Base-by-base conservation (phyloP, 768 basidiomycete species). In the Rhodotorula paludigena region DNA sequence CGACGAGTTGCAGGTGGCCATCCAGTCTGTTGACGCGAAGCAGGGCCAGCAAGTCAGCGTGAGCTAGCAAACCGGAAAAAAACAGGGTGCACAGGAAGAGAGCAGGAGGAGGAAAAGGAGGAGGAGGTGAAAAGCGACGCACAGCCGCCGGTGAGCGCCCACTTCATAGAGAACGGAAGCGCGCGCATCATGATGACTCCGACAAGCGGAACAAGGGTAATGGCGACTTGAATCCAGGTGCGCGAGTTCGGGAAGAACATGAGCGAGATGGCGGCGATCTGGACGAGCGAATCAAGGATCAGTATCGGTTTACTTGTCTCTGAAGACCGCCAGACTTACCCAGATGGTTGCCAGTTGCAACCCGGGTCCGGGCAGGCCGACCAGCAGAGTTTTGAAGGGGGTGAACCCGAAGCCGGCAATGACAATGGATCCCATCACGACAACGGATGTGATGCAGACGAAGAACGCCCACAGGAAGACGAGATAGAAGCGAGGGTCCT, bases 261-360 rank as follows among this genome's bases (percentile, higher is more conserved):
- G 38, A 60, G 51, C 39, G 60, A 35, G 63, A 54, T 48, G 82
- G 80, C 51, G 82, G 83, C 44, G 30, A 41, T 39, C 51, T 52
- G 51, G 32, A 35, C 9, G 18, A 35, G 10, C 5, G 9, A 5
- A 33, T 18, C 18, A 33, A 35, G 48, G n/a, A 11, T 5, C n/a
- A 14, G 18, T 49, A 14, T n/a, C n/a, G n/a, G n/a, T n/a, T n/a
- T n/a, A n/a, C n/a, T n/a, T n/a, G 48, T 49, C n/a, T 25, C 14
- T 11, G 30, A 28, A 30, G 10, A 25, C 8, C 12, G n/a, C 25
- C 14, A 30, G 30, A 30, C 51, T 15, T 81, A 77, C 57, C 78
- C 79, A 51, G 79, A 80, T 41, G 78, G 76, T 63, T 21, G 61
- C 74, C 60, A 71, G 59, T 54, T 78, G 78, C 42, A 69, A 53